A percentile compares a stretch with the other conserved stretches of the same genome.
phyloP scores from a whole-genome alignment of 2,329 filamentous ascomycete genomes.

The Penicillium nordicum region DNA sequence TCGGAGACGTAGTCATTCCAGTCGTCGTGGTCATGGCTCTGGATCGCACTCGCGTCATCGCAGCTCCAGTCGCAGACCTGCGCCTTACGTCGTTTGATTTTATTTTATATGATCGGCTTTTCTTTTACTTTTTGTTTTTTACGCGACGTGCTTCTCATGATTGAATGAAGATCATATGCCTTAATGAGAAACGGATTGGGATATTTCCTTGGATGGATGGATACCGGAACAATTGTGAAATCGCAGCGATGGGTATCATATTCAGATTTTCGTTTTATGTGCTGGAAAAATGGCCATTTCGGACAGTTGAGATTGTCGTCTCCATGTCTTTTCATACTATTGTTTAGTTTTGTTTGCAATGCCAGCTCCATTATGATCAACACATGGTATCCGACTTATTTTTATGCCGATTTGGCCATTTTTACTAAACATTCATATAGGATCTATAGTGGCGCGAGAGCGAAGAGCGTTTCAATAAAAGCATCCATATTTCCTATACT shows the following conservation, averaged over 20 bases:
- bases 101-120: not conserved
- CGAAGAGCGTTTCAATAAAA: too few species aligned
- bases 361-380: not conserved
- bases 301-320: not conserved
- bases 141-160: slow-evolving; percentile 2
- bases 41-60: slow-evolving; percentile 28
- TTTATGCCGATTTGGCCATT: too few species aligned
- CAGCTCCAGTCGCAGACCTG: slow-evolving; percentile 26
- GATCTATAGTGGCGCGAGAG: too few species aligned
- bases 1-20: slow-evolving; percentile 34
- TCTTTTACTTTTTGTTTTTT: not conserved
- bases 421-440: too few species aligned
- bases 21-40: slow-evolving; percentile 32
- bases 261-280: not conserved
- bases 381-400: not conserved
- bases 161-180: slow-evolving; percentile 14
- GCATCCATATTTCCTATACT: too few species aligned
- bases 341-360: not conserved
- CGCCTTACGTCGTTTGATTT: slow-evolving; percentile 31
- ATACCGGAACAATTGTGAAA: not conserved
- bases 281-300: not conserved
- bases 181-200: slow-evolving; percentile 16
- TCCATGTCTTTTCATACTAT: not conserved
- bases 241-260: not conserved
- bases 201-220: not conserved